These are phyloP conservation scores for Priceomyces fermenticarens DNA, from an alignment of 805 yeast species.

Conservation along the genomic window DNA sequence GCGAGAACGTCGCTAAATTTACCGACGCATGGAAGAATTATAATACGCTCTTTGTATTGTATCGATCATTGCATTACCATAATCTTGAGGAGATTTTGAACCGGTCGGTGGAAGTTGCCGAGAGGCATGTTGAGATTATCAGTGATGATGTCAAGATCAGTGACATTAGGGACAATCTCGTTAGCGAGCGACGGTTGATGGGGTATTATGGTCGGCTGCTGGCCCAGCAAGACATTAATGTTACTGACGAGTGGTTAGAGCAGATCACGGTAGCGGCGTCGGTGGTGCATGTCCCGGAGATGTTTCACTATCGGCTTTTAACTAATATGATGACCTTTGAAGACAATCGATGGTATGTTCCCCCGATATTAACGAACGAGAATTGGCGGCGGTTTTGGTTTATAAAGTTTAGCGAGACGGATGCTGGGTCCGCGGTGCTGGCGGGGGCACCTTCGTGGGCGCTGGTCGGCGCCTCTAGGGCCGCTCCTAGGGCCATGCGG, in stretches of 20 bases:
- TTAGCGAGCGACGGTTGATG: slow-evolving; percentile 1
- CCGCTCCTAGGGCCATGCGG: too few species aligned
- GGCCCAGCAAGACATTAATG: background rate
- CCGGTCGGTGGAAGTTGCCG: slow-evolving; percentile 13
- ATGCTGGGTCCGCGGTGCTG: too few species aligned
- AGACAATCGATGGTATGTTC: slow-evolving; percentile 4
- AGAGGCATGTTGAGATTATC: slow-evolving; percentile 10
- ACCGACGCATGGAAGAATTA: slow-evolving; percentile 12
- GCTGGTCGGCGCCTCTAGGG: too few species aligned
- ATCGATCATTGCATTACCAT: slow-evolving; percentile 15
- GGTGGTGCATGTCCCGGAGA: slow-evolving; percentile 1
- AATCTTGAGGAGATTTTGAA: slow-evolving; percentile 13
- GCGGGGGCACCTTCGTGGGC: too few species aligned
- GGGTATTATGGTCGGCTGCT: background rate
- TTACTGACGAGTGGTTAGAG: slow-evolving; percentile 4
- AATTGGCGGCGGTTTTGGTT: slow-evolving; percentile 24
- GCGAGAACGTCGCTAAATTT: background rate
- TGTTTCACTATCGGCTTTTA: slow-evolving; percentile 1
- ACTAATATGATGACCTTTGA: slow-evolving; percentile 6
- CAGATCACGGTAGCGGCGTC: slow-evolving; percentile 2
- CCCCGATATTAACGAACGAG: slow-evolving; percentile 8
- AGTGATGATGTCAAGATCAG: slow-evolving; percentile 2
- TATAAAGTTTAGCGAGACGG: too few species aligned
- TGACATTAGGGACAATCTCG: slow-evolving; percentile 3
- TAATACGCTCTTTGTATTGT: slow-evolving; percentile 16